These are phyloP conservation scores for Teratosphaeria viscida DNA, from an alignment of 2,329 filamentous ascomycete species.

Conservation along the genomic window DNA sequence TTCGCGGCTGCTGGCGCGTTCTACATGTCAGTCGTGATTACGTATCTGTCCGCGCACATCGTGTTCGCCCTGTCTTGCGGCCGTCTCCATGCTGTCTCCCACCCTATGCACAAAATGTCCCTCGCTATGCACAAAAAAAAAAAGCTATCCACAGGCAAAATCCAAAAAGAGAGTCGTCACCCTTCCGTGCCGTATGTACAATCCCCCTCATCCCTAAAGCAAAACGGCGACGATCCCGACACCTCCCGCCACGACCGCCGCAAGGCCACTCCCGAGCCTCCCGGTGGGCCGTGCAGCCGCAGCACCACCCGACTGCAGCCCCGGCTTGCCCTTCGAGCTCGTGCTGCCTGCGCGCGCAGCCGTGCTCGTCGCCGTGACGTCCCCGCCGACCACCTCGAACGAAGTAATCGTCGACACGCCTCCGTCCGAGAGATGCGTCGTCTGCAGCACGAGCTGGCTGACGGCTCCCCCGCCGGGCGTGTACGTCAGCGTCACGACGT, in stretches of 20 bases:
- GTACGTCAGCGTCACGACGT: conserved; percentile 36
- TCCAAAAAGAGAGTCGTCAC: neutral
- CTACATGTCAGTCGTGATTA: neutral
- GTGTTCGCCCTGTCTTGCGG: neutral
- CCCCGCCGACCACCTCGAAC: conserved; percentile 31
- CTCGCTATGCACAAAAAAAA: neutral
- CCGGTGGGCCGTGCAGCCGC: conserved; percentile 7
- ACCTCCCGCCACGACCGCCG: conserved; percentile 23
- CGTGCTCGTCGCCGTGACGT: conserved; percentile 8
- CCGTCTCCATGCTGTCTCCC: neutral
- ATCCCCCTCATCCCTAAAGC: conserved; percentile 8
- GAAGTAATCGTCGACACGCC: conserved; percentile 33
- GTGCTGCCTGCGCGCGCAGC: conserved; percentile 2
- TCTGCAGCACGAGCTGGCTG: conserved; percentile 29
- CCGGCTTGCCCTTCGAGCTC: conserved; percentile 19
- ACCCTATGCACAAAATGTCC: neutral
- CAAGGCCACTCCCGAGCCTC: conserved; percentile 19
- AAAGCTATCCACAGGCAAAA: neutral
- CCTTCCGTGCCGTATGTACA: neutral
- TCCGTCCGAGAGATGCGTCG: conserved; percentile 26
- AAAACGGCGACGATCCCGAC: conserved; percentile 26
- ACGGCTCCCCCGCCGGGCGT: conserved; percentile 34
- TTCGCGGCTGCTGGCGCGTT: neutral
- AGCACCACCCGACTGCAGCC: conserved; percentile 30
- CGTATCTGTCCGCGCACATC: neutral